Conservation (phyloP, 352 stramenopile genomes). For the Pilasporangium apinafurcum region DNA sequence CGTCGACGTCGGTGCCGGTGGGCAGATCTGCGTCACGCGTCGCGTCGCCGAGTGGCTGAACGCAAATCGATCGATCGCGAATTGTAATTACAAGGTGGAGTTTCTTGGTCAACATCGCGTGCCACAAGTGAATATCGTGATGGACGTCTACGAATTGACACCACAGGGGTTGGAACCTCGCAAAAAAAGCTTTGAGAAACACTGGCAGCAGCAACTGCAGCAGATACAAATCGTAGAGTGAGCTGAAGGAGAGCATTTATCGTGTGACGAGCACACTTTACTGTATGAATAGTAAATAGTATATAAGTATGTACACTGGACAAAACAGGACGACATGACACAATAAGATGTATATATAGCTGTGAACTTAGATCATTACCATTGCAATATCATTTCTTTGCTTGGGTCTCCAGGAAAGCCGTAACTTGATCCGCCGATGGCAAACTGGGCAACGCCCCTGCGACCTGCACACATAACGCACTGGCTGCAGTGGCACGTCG, state of each 20-base stretch:
- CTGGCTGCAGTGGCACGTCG: constrained; percentile 44
- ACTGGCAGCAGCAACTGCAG: constrained; percentile 6
- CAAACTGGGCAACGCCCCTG: constrained; percentile 64
- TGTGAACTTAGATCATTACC: not conserved
- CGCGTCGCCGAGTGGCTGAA: constrained; percentile 33
- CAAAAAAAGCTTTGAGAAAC: constrained; percentile 23
- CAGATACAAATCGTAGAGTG: constrained; percentile 9
- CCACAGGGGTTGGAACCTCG: constrained; percentile 25
- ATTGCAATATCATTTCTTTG: too few relatives aligned
- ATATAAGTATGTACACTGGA: not conserved
- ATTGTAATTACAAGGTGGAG: constrained; percentile 17
- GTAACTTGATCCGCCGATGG: constrained; percentile 28
- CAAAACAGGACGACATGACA: not conserved
- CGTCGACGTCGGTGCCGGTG: constrained; percentile 31
- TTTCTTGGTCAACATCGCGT: constrained; percentile 18
- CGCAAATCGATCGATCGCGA: constrained; percentile 14
- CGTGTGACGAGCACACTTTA: too few relatives aligned
- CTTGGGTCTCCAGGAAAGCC: constrained; percentile 20
- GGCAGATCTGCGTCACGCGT: constrained; percentile 42
- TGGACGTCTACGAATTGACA: constrained; percentile 33
- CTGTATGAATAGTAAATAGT: constrained; percentile 1
- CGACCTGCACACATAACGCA: constrained; percentile 57
- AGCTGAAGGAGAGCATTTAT: not conserved
- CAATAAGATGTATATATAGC: not conserved
- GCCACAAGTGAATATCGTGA: constrained; percentile 22